A percentile compares a stretch with the other conserved stretches of the same genome.
phyloP scores from a whole-genome alignment of 208 protist genomes.

The Leishmania lainsoni region DNA sequence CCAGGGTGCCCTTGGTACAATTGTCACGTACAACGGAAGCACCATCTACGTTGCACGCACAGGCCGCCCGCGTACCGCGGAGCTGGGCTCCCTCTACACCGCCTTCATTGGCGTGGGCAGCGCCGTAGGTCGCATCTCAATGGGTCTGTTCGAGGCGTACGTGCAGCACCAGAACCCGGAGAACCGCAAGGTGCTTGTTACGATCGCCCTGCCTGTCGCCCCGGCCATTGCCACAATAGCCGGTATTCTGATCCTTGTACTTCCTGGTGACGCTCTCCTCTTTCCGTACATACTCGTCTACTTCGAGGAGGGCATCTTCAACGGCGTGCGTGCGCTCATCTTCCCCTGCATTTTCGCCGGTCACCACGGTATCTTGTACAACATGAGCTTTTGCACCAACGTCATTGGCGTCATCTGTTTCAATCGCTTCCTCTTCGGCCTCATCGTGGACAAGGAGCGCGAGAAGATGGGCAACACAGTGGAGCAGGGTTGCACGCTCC shows the following conservation, averaged over 20 bases:
- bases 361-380: constrained; percentile 66
- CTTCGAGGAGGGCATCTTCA: constrained; percentile 69
- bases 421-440: constrained; percentile 71
- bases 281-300: constrained; percentile 74
- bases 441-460: constrained; percentile 55
- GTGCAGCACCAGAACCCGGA: constrained; percentile 57
- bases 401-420: constrained; percentile 68
- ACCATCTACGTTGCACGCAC: constrained; percentile 68
- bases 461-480: constrained; percentile 42
- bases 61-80: constrained; percentile 40
- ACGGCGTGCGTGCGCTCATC: constrained; percentile 58
- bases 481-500: constrained; percentile 38
- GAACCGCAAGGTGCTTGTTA: constrained; percentile 56
- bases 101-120: constrained; percentile 67
- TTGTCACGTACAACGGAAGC: constrained; percentile 67
- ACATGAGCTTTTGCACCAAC: constrained; percentile 62
- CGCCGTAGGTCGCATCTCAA: constrained; percentile 52
- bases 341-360: constrained; percentile 58
- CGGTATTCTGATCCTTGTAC: constrained; percentile 58
- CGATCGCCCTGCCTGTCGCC: constrained; percentile 45
- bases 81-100: constrained; percentile 61
- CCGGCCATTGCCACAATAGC: constrained; percentile 55
- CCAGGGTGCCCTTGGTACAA: constrained; percentile 54
- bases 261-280: constrained; percentile 60
- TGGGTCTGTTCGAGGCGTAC: constrained; percentile 70